A percentile compares a stretch with the other conserved stretches of the same genome.
phyloP scores from a whole-genome alignment of 1,284 basidiomycete species.

The Moesziomyces antarcticus region DNA sequence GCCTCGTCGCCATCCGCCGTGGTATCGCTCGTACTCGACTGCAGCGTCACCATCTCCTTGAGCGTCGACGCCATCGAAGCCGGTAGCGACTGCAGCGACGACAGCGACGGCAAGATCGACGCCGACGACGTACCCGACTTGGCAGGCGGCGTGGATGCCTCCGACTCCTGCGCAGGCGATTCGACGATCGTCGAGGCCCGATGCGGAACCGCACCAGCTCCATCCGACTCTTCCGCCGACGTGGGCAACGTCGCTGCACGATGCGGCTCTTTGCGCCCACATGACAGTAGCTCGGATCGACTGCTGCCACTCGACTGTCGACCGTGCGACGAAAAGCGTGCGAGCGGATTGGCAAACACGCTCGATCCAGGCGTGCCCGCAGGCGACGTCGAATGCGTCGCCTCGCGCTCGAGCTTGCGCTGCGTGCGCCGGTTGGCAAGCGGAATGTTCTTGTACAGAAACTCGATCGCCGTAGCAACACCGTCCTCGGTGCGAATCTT shows the following conservation, averaged over 20 bases:
- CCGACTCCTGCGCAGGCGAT: conserved; percentile 4
- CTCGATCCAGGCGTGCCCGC: conserved; percentile 1
- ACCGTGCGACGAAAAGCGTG: conserved; percentile 14
- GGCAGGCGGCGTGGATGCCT: neutral
- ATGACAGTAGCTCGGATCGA: neutral
- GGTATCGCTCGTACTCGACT: conserved; percentile 17
- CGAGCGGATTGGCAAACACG: conserved; percentile 12
- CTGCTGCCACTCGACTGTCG: conserved; percentile 9
- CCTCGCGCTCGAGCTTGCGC: conserved; percentile 26
- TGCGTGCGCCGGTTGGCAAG: conserved; percentile 33
- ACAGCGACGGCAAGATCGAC: conserved; percentile 16
- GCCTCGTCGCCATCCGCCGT: conserved; percentile 36
- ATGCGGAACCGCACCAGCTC: neutral
- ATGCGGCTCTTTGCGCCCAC: conserved; percentile 1
- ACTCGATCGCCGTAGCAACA: conserved; percentile 52
- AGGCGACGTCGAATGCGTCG: conserved; percentile 12
- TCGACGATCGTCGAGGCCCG: conserved; percentile 14
- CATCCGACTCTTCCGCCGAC: neutral
- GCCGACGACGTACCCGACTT: neutral
- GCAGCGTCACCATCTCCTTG: conserved; percentile 32
- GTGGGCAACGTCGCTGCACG: conserved; percentile 17
- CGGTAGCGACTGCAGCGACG: conserved; percentile 11
- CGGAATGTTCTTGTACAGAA: conserved; percentile 53
- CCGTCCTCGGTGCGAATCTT: conserved; percentile 60
- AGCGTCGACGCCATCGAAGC: conserved; percentile 21